Percentiles rank a stretch among this genome's conserved stretches.
Conservation (phyloP, 208 protist species). For the Trypanosomatidae sp. region DNA sequence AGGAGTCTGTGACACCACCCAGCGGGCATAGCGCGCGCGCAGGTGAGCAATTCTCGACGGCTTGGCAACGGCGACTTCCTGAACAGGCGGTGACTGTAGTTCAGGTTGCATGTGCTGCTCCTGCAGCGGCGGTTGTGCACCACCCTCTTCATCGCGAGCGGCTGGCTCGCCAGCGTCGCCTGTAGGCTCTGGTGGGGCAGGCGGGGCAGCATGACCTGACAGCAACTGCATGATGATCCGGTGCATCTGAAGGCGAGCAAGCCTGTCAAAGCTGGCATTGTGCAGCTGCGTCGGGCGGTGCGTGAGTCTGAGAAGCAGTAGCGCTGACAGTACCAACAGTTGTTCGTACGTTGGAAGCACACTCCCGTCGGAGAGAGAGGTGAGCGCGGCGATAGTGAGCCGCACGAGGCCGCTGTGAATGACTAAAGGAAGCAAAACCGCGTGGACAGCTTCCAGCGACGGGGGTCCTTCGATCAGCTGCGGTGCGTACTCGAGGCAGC, state of each 20-base stretch:
- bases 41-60: not conserved
- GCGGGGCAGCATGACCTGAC: not conserved
- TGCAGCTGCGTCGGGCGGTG: not conserved
- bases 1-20: slow-evolving; percentile 19
- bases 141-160: not conserved
- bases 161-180: not conserved
- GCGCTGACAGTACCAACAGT: not conserved
- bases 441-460: slow-evolving; percentile 13
- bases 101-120: not conserved
- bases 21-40: slow-evolving; percentile 2
- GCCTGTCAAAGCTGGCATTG: not conserved
- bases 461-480: slow-evolving; percentile 3
- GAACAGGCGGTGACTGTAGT: not conserved
- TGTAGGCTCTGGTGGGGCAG: not conserved
- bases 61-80: not conserved
- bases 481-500: slow-evolving; percentile 17
- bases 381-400: slow-evolving; percentile 7
- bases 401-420: slow-evolving; percentile 18
- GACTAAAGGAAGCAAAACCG: slow-evolving; percentile 11
- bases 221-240: not conserved
- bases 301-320: not conserved
- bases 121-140: not conserved
- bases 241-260: not conserved
- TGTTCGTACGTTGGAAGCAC: not conserved
- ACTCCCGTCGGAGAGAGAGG: slow-evolving; percentile 3